Evolutionary conservation across 2,329 filamentous ascomycete species (phyloP), one percentile per base, ranked within the genome.

Genomic region (Phialocephala subalpina): DNA sequence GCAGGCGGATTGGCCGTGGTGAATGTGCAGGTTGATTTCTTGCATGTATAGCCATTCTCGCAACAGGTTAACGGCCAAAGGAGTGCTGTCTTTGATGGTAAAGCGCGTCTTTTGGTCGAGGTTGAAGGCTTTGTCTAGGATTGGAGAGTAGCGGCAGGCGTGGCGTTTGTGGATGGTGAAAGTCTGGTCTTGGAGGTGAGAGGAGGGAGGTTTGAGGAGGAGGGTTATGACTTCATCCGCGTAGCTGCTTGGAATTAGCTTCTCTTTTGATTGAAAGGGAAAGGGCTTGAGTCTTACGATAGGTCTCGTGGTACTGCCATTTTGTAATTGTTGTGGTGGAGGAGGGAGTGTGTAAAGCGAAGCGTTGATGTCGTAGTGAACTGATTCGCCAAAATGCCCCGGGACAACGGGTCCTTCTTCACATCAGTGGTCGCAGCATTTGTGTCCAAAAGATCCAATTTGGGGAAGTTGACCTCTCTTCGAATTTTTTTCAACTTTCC

Each of bases 141-240:
- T 22, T 16, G 22, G 49, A 53, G 49, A 53, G 12, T 53, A 53
- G 3, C 49, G 49, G 8, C 49, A 53, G 49, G 49, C 49, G 49
- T 53, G 49, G 27, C 49, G 18, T 18, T 29, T 29, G 49, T 53
- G 49, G 49, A 53, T 7, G 22, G 49, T 6, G 22, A 53, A 29
- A 14, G 3, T 8, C 18, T 53, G 22, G 25, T 53, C 25, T 53
- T 53, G 27, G 22, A 27, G 1, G 18, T 8, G 27, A 9, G 18
- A 5, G 3, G 49, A 53, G 25, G 25, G 11, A 6, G 9, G 3
- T 18, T 53, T 53, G 12, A 53, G 25, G 49, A 53, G 22, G 9
- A 53, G 5, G 22, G 11, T 27, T 11, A 53, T 25, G 11, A 53
- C 25, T 4, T 53, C 6, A 18, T 53, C 49, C 14, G 12, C 27